Percentiles rank a stretch among this genome's conserved stretches.
Conservation (phyloP, 2,329 filamentous ascomycete genomes). For the Aureobasidium sp. region DNA sequence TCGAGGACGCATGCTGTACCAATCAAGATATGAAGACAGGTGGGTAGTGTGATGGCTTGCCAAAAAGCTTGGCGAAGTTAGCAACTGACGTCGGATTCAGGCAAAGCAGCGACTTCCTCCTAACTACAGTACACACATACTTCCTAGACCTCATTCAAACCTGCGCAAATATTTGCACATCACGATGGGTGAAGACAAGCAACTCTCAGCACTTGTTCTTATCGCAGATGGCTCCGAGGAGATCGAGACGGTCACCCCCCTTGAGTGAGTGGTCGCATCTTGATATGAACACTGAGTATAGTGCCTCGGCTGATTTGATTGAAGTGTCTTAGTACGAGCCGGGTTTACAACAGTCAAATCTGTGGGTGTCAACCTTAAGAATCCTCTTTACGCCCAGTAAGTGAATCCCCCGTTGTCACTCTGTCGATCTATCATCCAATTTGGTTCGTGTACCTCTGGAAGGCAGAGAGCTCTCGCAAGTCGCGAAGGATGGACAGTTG, state of each 20-base stretch:
- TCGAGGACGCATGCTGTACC: neutral
- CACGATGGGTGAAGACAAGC: neutral
- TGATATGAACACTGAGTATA: neutral
- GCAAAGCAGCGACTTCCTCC: neutral
- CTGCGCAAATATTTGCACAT: neutral
- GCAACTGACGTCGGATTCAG: neutral
- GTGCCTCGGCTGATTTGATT: neutral
- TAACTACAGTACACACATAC: neutral
- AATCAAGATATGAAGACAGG: neutral
- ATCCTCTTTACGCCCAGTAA: conserved; percentile 25
- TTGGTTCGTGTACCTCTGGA: neutral
- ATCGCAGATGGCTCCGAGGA: conserved; percentile 33
- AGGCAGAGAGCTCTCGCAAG: neutral
- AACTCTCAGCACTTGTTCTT: conserved; percentile 27
- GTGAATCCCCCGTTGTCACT: neutral
- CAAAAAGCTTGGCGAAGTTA: neutral
- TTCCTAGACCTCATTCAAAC: too few relatives aligned
- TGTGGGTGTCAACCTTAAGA: conserved; percentile 28
- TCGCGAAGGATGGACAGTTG: neutral
- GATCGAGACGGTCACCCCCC: conserved; percentile 33
- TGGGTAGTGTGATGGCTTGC: neutral
- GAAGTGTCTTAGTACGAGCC: conserved; percentile 29
- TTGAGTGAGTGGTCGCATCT: conserved; percentile 24
- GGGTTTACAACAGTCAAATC: conserved; percentile 28
- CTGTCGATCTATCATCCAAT: neutral